These are phyloP conservation scores for Entomortierella lignicola DNA, from an alignment of 192 early-diverging fungal species.

Conservation along the genomic window DNA sequence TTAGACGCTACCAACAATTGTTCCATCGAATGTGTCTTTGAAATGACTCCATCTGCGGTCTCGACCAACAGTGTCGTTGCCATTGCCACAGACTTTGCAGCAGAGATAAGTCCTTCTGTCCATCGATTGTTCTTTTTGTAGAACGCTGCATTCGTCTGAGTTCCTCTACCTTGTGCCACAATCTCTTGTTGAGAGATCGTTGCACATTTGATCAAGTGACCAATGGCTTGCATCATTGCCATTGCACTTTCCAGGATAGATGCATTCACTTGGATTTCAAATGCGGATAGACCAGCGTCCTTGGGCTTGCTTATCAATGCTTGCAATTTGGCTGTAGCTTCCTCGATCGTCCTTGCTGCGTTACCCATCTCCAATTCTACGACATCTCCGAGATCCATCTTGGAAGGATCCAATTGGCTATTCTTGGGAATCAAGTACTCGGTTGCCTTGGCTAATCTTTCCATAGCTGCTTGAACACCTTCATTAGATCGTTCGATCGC, in stretches of 20 bases:
- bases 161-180: slow-evolving; percentile 90
- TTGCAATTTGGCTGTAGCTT: slow-evolving; percentile 86
- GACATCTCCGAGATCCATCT: slow-evolving; percentile 83
- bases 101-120: slow-evolving; percentile 99
- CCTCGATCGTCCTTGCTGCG: slow-evolving; percentile 92
- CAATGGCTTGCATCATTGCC: slow-evolving; percentile 94
- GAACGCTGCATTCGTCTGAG: slow-evolving; percentile 84
- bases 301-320: slow-evolving; percentile 82
- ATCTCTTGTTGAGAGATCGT: slow-evolving; percentile 97
- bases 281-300: slow-evolving; percentile 73
- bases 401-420: slow-evolving; percentile 64
- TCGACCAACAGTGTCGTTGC: slow-evolving; percentile 95
- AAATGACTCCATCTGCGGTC: slow-evolving; percentile 94
- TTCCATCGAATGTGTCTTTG: slow-evolving; percentile 89
- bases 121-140: slow-evolving; percentile 99
- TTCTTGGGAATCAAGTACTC: slow-evolving; percentile 78
- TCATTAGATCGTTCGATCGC: slow-evolving; percentile 81
- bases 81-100: slow-evolving; percentile 94
- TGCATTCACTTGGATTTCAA: slow-evolving; percentile 89
- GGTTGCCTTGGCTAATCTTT: slow-evolving; percentile 75
- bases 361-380: slow-evolving; percentile 95
- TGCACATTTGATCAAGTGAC: slow-evolving; percentile 92
- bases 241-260: slow-evolving; percentile 91
- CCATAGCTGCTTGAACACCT: slow-evolving; percentile 80
- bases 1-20: slow-evolving; percentile 97